Percentiles rank a stretch among this genome's conserved stretches.
phyloP scores from a whole-genome alignment of 208 protist genomes.

The Phytomonas francai region DNA sequence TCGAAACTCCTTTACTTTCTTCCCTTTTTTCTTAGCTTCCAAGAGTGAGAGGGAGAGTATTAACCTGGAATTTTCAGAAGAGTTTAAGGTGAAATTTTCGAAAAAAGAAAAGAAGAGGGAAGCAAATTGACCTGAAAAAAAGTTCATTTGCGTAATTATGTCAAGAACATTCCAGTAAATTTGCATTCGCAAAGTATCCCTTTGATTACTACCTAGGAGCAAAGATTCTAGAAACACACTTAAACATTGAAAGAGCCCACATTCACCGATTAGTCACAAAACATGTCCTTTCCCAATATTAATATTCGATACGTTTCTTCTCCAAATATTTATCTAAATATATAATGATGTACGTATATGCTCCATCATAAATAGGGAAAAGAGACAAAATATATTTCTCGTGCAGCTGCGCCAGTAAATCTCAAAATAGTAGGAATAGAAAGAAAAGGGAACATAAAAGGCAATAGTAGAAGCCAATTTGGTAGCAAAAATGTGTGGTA shows the following conservation, averaged over 20 bases:
- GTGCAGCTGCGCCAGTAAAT: neutral
- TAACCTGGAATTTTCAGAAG: neutral
- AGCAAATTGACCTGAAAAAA: neutral
- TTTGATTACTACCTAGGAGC: neutral
- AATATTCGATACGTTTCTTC: conserved; percentile 2
- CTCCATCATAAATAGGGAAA: neutral
- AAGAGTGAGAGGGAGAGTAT: neutral
- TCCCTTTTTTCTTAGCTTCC: neutral
- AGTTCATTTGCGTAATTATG: neutral
- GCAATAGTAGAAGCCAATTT: neutral
- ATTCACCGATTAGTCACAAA: neutral
- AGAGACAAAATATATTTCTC: neutral
- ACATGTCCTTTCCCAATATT: neutral
- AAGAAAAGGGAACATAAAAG: conserved; percentile 2
- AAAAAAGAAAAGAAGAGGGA: conserved; percentile 4
- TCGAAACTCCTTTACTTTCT: neutral
- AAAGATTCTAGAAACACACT: neutral
- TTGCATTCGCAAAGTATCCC: neutral
- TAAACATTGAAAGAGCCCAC: neutral
- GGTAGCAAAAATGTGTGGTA: neutral
- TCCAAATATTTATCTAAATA: neutral
- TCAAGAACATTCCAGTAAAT: neutral
- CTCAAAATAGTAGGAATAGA: neutral
- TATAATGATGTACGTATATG: neutral
- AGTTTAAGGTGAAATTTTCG: neutral